These are phyloP conservation scores for Zymoseptoria ardabiliae DNA, from an alignment of 2,329 filamentous ascomycete genomes.

Conservation along the genomic window DNA sequence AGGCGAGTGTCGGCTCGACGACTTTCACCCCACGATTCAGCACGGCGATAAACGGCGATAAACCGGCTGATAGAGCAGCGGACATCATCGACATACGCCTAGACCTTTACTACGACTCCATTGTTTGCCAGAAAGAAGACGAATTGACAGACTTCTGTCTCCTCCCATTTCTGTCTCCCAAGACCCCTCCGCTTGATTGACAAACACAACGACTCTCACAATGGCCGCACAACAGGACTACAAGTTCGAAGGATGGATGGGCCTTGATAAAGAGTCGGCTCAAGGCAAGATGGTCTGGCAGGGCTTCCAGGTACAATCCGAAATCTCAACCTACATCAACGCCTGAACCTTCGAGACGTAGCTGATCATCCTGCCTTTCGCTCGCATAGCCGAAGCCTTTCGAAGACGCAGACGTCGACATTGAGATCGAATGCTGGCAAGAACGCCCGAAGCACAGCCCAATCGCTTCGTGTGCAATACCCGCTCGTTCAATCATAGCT, in stretches of 20 bases:
- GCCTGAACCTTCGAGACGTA: too few relatives aligned
- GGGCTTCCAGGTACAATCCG: slow-evolving; percentile 25
- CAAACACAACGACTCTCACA: neutral
- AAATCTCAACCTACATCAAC: neutral
- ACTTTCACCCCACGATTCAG: neutral
- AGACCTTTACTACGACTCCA: neutral
- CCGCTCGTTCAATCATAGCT: slow-evolving; percentile 8
- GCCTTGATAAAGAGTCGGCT: slow-evolving; percentile 41
- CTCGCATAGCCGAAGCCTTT: slow-evolving; percentile 30
- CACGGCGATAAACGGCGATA: neutral
- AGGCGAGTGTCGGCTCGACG: neutral
- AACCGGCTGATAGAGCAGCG: neutral
- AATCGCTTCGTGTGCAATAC: too few relatives aligned
- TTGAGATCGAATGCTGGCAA: slow-evolving; percentile 26
- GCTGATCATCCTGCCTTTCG: neutral
- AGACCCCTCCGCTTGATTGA: neutral
- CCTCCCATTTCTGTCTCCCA: neutral
- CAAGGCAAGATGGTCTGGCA: slow-evolving; percentile 51
- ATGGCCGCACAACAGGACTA: slow-evolving; percentile 29
- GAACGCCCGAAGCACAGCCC: neutral
- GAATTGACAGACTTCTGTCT: neutral
- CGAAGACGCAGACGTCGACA: slow-evolving; percentile 34
- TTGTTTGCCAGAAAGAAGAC: neutral
- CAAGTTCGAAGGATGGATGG: slow-evolving; percentile 53
- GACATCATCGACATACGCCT: neutral